These are phyloP conservation scores for Penstemon newberryi DNA, from an alignment of 257 asterid species.

Conservation along the genomic window DNA sequence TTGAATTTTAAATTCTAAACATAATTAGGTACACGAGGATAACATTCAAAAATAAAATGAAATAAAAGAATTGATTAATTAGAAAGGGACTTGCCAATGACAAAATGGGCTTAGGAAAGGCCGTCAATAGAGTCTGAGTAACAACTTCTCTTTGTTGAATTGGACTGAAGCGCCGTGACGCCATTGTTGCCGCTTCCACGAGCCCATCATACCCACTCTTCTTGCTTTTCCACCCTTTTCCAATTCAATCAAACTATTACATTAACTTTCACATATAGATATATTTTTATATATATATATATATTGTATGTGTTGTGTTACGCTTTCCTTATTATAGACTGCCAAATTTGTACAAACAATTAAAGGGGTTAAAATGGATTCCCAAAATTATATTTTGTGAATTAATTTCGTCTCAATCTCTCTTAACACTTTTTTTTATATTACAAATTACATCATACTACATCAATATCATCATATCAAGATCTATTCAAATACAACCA, in stretches of 20 bases:
- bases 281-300: background rate
- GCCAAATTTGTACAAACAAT: too few relatives aligned
- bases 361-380: background rate
- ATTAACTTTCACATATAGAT: background rate
- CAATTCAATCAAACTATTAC: too few relatives aligned
- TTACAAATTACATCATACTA: too few relatives aligned
- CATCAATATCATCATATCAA: too few relatives aligned
- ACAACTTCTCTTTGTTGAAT: slow-evolving; percentile 44
- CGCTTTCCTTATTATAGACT: too few relatives aligned
- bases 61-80: too few relatives aligned
- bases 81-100: slow-evolving; percentile 53
- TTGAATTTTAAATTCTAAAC: background rate
- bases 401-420: background rate
- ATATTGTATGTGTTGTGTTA: background rate
- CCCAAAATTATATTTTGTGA: background rate
- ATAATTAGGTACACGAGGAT: too few relatives aligned
- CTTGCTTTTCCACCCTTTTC: slow-evolving; percentile 51
- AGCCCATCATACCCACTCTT: slow-evolving; percentile 68
- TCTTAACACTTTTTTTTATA: too few relatives aligned
- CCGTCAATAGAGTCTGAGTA: slow-evolving; percentile 55
- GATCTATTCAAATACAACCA: too few relatives aligned
- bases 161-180: slow-evolving; percentile 43
- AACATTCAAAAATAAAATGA: too few relatives aligned
- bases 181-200: slow-evolving; percentile 68
- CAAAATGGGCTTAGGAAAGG: slow-evolving; percentile 65